Percentiles rank a stretch among this genome's conserved stretches.
phyloP scores from a whole-genome alignment of 371 early-diverging fungal genomes.

The Circinella minor region DNA sequence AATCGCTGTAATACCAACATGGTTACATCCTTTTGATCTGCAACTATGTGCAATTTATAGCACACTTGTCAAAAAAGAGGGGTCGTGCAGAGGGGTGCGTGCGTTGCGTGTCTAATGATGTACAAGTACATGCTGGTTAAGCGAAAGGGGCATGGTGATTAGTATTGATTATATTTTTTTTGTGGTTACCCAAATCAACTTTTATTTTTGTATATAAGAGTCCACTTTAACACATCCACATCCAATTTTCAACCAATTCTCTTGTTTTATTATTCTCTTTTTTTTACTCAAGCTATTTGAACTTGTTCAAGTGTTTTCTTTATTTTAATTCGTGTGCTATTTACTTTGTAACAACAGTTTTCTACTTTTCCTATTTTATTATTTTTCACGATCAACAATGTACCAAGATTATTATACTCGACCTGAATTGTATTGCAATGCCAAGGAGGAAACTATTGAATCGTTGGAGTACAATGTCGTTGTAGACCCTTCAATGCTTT shows the following conservation, averaged over 20 bases:
- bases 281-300: not conserved
- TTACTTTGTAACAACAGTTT: constrained; percentile 12
- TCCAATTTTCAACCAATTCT: not conserved
- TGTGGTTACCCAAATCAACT: not conserved
- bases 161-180: not conserved
- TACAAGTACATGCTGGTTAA: no score
- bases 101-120: constrained; percentile 8
- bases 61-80: constrained; percentile 8
- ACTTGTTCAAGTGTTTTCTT: no score
- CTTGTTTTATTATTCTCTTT: not conserved
- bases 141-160: not conserved
- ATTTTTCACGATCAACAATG: not conserved
- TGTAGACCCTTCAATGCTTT: constrained; percentile 11
- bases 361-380: no score
- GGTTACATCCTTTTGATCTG: constrained; percentile 15
- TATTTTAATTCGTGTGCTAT: constrained; percentile 8
- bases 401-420: constrained; percentile 13
- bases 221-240: not conserved
- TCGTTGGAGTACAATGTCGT: not conserved
- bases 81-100: not conserved
- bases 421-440: constrained; percentile 9
- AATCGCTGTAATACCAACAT: constrained; percentile 14
- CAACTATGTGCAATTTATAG: constrained; percentile 6
- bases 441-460: not conserved
- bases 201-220: no score